Percentiles rank a stretch among this genome's conserved stretches.
phyloP scores from a whole-genome alignment of 2,329 filamentous ascomycete genomes.

The Tolypocladium ovalisporum region DNA sequence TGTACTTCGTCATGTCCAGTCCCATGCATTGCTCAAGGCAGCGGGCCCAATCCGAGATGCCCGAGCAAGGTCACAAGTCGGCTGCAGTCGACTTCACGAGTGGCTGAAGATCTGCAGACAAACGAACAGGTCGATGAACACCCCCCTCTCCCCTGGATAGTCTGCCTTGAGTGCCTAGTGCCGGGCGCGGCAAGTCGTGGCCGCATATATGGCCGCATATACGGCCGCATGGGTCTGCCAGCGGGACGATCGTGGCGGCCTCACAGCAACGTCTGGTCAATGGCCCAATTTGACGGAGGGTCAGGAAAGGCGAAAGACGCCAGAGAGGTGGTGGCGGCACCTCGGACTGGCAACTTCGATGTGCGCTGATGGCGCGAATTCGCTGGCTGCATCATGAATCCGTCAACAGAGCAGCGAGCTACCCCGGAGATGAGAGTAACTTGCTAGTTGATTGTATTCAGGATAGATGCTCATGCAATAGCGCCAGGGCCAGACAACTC shows the following conservation, averaged over 20 bases:
- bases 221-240: conserved; percentile 6
- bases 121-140: not conserved
- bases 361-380: not conserved
- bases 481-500: not conserved
- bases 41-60: not conserved
- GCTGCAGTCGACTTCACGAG: not conserved
- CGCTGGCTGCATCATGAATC: not conserved
- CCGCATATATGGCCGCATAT: conserved; percentile 6
- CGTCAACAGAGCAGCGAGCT: not conserved
- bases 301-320: not conserved
- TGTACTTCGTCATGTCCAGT: not conserved
- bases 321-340: not conserved
- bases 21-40: not conserved
- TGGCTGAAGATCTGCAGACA: not conserved
- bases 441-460: not conserved
- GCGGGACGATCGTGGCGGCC: conserved; percentile 5
- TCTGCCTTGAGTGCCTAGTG: not conserved
- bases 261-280: not conserved
- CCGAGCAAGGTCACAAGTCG: not conserved
- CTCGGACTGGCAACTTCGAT: not conserved
- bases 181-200: conserved; percentile 3
- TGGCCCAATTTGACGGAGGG: not conserved
- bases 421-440: not conserved
- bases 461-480: not conserved
- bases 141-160: not conserved